Conservation (phyloP, 1,284 basidiomycete species). For the Wallemia ichthyophaga region DNA sequence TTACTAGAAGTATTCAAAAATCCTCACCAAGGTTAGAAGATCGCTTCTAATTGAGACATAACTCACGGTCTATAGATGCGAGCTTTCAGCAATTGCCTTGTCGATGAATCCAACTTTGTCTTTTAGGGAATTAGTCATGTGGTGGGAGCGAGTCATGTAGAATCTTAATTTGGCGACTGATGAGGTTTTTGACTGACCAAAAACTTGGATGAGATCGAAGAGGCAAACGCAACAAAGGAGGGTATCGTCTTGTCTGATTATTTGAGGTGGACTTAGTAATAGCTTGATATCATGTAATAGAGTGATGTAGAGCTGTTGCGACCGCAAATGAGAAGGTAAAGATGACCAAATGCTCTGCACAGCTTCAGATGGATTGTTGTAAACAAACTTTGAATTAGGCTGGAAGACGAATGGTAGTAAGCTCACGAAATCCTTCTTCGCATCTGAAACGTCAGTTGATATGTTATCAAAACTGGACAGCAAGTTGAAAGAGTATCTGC, state of each 20-base stretch:
- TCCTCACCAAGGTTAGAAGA: too few species aligned
- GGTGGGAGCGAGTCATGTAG: not conserved
- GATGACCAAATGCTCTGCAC: not conserved
- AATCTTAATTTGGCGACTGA: not conserved
- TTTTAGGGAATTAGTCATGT: not conserved
- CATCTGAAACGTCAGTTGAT: not conserved
- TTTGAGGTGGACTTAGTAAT: not conserved
- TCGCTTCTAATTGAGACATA: too few species aligned
- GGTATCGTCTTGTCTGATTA: not conserved
- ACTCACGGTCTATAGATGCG: too few species aligned
- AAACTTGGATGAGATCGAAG: not conserved
- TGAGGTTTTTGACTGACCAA: not conserved
- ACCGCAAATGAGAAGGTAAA: not conserved
- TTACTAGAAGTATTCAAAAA: too few species aligned
- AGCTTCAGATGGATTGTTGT: not conserved
- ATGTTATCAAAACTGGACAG: not conserved
- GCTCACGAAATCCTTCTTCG: not conserved
- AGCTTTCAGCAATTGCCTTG: too few species aligned
- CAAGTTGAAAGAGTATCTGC: not conserved
- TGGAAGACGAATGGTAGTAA: not conserved
- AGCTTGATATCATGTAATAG: not conserved
- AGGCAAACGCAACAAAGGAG: not conserved
- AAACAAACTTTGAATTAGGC: not conserved
- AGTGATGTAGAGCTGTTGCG: not conserved
- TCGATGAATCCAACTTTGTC: too few species aligned